Evolutionary conservation across 192 early-diverging fungal genomes (phyloP).

Genomic region (Coemansia asiatica): DNA sequence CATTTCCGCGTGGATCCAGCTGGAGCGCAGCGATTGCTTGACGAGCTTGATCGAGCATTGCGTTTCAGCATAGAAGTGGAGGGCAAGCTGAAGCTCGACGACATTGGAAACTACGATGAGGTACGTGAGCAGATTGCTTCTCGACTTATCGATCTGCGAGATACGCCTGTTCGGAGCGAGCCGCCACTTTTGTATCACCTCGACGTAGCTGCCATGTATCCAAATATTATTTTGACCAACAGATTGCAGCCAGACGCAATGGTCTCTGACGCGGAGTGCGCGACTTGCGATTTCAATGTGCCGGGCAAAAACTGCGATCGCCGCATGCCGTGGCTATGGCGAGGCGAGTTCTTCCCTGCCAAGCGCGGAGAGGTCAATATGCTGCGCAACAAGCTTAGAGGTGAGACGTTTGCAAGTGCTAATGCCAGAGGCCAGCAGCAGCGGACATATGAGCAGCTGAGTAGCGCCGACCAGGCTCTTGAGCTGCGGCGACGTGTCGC

Average conservation of each 20-base stretch:
- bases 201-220: constrained; percentile 99
- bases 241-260: constrained; percentile 97
- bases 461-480: constrained; percentile 64
- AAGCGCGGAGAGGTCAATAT: constrained; percentile 87
- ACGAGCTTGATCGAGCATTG: constrained; percentile 87
- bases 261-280: constrained; percentile 82
- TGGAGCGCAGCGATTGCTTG: constrained; percentile 81
- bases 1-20: constrained; percentile 77
- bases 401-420: constrained; percentile 70
- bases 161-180: constrained; percentile 73
- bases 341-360: constrained; percentile 93
- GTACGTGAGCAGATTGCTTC: constrained; percentile 67
- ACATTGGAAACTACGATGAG: constrained; percentile 89
- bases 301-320: constrained; percentile 88
- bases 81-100: constrained; percentile 69
- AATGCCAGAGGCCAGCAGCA: neutral
- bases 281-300: constrained; percentile 89
- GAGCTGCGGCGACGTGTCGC: constrained; percentile 76
- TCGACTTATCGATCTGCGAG: constrained; percentile 72
- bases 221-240: constrained; percentile 98
- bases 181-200: constrained; percentile 93
- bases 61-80: constrained; percentile 87
- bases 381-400: constrained; percentile 82
- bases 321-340: constrained; percentile 95
- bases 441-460: constrained; percentile 69